Percentiles rank a stretch among this genome's conserved stretches.
Conservation (phyloP, 2,329 filamentous ascomycete genomes). For the Fusarium pseudoanthophilum region DNA sequence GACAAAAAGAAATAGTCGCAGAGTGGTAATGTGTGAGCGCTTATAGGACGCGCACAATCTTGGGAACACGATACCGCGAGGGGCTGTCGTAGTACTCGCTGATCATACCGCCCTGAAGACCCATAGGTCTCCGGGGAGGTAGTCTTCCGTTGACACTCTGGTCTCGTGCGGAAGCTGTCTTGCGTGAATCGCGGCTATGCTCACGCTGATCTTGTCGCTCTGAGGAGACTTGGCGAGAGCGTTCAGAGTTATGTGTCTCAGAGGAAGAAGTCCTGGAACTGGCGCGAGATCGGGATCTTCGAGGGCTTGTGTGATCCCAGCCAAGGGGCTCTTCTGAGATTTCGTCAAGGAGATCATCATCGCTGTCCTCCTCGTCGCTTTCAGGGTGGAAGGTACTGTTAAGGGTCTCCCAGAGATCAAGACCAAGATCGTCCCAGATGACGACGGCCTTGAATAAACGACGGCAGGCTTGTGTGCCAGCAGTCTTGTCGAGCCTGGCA, state of each 20-base stretch:
- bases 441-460: slow-evolving; percentile 53
- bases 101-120: slow-evolving; percentile 34
- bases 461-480: slow-evolving; percentile 51
- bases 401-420: slow-evolving; percentile 49
- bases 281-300: slow-evolving; percentile 26
- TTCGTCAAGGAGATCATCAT: slow-evolving; percentile 28
- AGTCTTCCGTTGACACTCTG: slow-evolving; percentile 19
- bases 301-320: slow-evolving; percentile 26
- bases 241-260: slow-evolving; percentile 26
- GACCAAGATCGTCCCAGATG: slow-evolving; percentile 53
- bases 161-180: slow-evolving; percentile 14
- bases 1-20: slow-evolving; percentile 19
- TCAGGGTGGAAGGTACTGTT: slow-evolving; percentile 27
- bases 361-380: slow-evolving; percentile 15
- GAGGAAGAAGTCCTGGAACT: slow-evolving; percentile 32
- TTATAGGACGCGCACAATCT: slow-evolving; percentile 37
- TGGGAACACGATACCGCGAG: slow-evolving; percentile 36
- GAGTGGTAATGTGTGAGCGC: background rate
- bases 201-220: slow-evolving; percentile 30
- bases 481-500: slow-evolving; percentile 47
- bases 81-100: slow-evolving; percentile 40
- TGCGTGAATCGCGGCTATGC: slow-evolving; percentile 26
- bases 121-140: slow-evolving; percentile 18
- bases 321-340: slow-evolving; percentile 28
- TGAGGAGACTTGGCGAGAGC: slow-evolving; percentile 31